Evolutionary conservation across 2,329 filamentous ascomycete genomes (phyloP).

Genomic region (Coleophoma eucalyptorum): DNA sequence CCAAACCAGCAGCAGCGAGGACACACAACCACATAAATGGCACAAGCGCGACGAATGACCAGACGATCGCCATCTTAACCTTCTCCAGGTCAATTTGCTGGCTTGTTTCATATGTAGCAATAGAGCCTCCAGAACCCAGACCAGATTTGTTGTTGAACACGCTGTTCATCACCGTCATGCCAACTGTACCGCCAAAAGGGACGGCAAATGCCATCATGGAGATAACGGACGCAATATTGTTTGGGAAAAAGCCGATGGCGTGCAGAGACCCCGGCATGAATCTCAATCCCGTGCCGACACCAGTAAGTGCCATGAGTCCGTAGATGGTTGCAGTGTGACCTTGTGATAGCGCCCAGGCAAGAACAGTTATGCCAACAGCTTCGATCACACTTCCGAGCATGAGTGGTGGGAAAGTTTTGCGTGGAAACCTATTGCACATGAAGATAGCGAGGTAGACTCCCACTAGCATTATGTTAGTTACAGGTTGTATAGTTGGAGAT

Average conservation of each 20-base stretch:
- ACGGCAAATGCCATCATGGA: constrained; percentile 54
- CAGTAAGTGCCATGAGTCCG: constrained; percentile 61
- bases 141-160: constrained; percentile 57
- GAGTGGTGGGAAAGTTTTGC: constrained; percentile 56
- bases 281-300: constrained; percentile 55
- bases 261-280: constrained; percentile 59
- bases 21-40: constrained; percentile 50
- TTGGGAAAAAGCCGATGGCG: constrained; percentile 55
- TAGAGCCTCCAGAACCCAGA: constrained; percentile 28
- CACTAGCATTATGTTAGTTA: constrained; percentile 14
- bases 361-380: constrained; percentile 49
- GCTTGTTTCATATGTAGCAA: constrained; percentile 25
- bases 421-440: constrained; percentile 55
- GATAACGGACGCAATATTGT: constrained; percentile 52
- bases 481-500: neutral
- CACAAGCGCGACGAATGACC: constrained; percentile 57
- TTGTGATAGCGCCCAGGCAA: constrained; percentile 51
- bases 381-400: constrained; percentile 52
- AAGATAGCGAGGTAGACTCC: constrained; percentile 55
- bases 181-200: constrained; percentile 61
- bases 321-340: constrained; percentile 49
- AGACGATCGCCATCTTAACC: constrained; percentile 53
- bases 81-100: constrained; percentile 34
- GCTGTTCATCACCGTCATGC: constrained; percentile 61
- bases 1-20: constrained; percentile 37